Base-by-base conservation (phyloP, 192 early-diverging fungal genomes). In the Funneliformis geosporum region DNA sequence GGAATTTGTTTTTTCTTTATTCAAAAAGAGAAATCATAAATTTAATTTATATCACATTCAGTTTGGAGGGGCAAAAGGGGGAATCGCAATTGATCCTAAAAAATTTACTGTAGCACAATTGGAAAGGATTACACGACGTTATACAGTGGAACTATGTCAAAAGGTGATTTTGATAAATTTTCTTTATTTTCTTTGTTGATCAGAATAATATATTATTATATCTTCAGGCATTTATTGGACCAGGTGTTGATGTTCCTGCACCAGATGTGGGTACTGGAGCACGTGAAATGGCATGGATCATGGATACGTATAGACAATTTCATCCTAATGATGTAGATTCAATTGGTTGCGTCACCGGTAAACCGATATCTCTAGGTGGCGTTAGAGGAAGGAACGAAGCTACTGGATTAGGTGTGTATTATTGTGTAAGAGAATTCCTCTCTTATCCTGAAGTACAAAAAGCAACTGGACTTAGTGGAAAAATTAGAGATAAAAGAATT, bases 231-330 rank as follows among this genome's bases (percentile, higher is more conserved):
- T 95, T 95, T 83, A 94, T 95, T 55, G 93, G 93, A 59, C 92
- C 94, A 11, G 93, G 92, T 78, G 83, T 92, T 33, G 94, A 95
- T 80, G 94, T 95, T 14, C 94, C 94, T 25, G 94, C 94, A 12
- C 94, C 94, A 59, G 94, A 95, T 85, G 91, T 93, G 18, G 93
- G 93, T 76, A 95, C 94, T 55, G 91, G 91, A 8, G 83, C 92
- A 16, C 89, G 93, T 55, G 93, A 94, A 84, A 95, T 95, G 94
- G 90, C 92, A 28, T 95, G 94, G 94, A 94, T 95, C 64, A 89
- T 92, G 82, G 94, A 95, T 69, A 95, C 94, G 11, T 95, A 93
- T 82, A 90, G 92, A 77, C 93, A 95, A 83, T 94, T 95, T 83
- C 90, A 93, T 85, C 86, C 91, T 5, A 85, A 88, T 73, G 94